phyloP scores from a whole-genome alignment of 164 flowering plant species.

The Buxus sempervirens region DNA sequence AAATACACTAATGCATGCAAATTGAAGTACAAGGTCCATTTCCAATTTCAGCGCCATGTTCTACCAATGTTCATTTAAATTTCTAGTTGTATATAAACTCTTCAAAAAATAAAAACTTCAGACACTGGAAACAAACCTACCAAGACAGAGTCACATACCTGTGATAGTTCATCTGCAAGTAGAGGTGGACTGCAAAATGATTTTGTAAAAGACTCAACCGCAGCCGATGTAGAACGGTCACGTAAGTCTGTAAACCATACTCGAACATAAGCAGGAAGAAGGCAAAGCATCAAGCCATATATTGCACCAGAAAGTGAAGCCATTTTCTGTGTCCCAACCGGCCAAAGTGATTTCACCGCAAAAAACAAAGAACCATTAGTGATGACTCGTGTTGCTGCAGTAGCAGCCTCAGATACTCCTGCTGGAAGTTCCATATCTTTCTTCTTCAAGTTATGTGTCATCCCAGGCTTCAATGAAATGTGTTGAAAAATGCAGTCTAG shows the following conservation, averaged over 20 bases:
- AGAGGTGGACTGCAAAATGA: constrained; percentile 85
- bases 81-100: neutral
- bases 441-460: constrained; percentile 43
- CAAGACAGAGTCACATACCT: constrained; percentile 41
- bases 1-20: neutral
- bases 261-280: constrained; percentile 93
- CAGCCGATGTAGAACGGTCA: constrained; percentile 65
- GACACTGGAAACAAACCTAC: neutral
- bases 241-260: constrained; percentile 82
- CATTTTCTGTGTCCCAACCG: constrained; percentile 52
- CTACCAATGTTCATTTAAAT: too few relatives aligned
- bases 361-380: constrained; percentile 55
- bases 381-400: constrained; percentile 70
- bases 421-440: constrained; percentile 60
- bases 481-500: constrained; percentile 84
- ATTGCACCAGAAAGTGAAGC: constrained; percentile 84
- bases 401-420: constrained; percentile 51
- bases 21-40: neutral
- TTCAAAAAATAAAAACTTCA: neutral
- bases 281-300: constrained; percentile 79
- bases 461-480: constrained; percentile 60
- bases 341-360: constrained; percentile 76
- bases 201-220: constrained; percentile 76
- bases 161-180: constrained; percentile 76
- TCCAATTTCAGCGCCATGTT: neutral